Evolutionary conservation across 768 basidiomycete genomes (phyloP).

Genomic region (Tylopilus balloui): DNA sequence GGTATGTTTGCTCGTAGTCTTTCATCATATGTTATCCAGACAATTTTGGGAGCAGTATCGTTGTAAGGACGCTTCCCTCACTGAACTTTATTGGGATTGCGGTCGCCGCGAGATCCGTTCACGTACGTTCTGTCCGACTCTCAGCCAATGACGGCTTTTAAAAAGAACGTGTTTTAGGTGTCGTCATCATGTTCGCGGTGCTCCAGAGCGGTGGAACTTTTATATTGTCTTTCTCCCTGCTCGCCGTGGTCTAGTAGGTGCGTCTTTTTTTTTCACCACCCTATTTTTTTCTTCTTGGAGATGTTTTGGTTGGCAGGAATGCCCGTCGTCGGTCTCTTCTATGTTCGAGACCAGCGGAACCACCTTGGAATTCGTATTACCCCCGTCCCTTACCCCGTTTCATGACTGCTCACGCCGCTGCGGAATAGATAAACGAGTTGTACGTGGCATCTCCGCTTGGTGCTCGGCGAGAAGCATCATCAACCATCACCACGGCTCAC

Average conservation of each 20-base stretch:
- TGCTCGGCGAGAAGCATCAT: constrained; percentile 43
- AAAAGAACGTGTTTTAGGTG: constrained; percentile 36
- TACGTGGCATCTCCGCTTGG: constrained; percentile 70
- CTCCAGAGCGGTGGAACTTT: constrained; percentile 81
- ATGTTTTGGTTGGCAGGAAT: constrained; percentile 43
- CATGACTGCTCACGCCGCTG: neutral
- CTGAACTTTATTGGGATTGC: constrained; percentile 63
- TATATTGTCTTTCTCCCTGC: constrained; percentile 64
- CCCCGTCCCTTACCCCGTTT: neutral
- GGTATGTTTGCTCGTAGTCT: constrained; percentile 34
- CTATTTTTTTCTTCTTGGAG: neutral
- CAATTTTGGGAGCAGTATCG: constrained; percentile 73
- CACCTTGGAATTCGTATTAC: constrained; percentile 44
- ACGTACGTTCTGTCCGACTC: constrained; percentile 10
- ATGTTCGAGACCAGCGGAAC: constrained; percentile 83
- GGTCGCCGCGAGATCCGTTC: constrained; percentile 60
- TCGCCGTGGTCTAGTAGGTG: constrained; percentile 56
- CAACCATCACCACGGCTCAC: constrained; percentile 13
- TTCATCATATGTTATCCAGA: constrained; percentile 69
- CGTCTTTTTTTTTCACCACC: constrained; percentile 16
- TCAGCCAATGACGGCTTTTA: neutral
- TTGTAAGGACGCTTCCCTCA: constrained; percentile 68
- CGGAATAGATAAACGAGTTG: constrained; percentile 68
- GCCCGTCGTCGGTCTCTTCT: constrained; percentile 63
- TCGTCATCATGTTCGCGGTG: constrained; percentile 72